These are phyloP conservation scores for Pyrus communis DNA, from an alignment of 306 rosid genomes.

Conservation along the genomic window DNA sequence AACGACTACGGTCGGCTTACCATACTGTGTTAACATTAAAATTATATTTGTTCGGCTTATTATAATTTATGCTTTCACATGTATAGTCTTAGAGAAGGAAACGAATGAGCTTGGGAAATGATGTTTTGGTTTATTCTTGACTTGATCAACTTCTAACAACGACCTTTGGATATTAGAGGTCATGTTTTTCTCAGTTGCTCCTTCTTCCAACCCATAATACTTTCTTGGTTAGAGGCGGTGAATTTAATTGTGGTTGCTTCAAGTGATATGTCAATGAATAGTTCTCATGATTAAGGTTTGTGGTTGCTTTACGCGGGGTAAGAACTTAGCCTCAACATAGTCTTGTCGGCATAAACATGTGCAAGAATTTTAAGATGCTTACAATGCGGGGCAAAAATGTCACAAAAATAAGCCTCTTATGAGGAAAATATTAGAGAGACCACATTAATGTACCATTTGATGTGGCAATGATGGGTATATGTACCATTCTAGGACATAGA, in stretches of 20 bases:
- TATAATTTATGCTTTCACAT: not conserved
- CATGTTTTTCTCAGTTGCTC: too few relatives aligned
- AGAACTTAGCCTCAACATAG: too few relatives aligned
- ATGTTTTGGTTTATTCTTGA: not conserved
- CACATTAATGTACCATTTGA: too few relatives aligned
- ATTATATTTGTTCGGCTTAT: not conserved
- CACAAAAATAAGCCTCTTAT: not conserved
- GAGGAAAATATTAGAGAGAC: too few relatives aligned
- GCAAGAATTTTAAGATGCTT: not conserved
- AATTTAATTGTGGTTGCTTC: too few relatives aligned
- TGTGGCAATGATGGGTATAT: too few relatives aligned
- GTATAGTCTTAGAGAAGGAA: not conserved
- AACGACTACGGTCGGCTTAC: not conserved
- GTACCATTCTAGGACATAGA: too few relatives aligned
- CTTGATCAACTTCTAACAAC: not conserved
- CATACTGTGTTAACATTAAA: not conserved
- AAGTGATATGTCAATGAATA: too few relatives aligned
- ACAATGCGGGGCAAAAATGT: not conserved
- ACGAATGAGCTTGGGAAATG: not conserved
- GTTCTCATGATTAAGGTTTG: too few relatives aligned
- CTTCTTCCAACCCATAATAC: not conserved
- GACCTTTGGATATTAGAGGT: not conserved
- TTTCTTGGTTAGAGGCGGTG: not conserved
- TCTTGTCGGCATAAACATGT: not conserved
- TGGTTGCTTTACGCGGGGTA: not conserved